Conservation (phyloP, 352 stramenopile genomes). For the Phytophthora pisi region DNA sequence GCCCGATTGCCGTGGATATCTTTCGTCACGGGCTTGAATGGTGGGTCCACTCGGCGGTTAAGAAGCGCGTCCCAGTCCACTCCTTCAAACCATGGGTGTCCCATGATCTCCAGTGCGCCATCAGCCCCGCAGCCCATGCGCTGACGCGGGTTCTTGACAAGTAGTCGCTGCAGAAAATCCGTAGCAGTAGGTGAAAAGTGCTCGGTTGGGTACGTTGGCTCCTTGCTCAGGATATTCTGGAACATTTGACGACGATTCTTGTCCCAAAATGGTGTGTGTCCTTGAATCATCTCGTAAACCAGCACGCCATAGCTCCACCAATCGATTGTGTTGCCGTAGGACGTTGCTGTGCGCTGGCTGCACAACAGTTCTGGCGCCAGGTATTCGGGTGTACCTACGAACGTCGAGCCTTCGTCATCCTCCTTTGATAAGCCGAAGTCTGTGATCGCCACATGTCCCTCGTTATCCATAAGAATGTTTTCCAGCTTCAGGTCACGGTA, state of each 20-base stretch:
- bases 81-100: conserved; percentile 78
- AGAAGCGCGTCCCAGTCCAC: conserved; percentile 83
- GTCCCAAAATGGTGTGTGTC: conserved; percentile 85
- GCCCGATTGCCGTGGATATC: conserved; percentile 35
- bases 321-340: conserved; percentile 88
- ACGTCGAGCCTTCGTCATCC: conserved; percentile 84
- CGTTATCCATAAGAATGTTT: conserved; percentile 89
- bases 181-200: conserved; percentile 71
- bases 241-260: conserved; percentile 89
- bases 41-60: conserved; percentile 65
- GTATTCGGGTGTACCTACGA: conserved; percentile 86
- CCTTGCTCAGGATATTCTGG: conserved; percentile 83
- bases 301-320: conserved; percentile 90
- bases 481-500: conserved; percentile 91
- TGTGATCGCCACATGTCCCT: conserved; percentile 85
- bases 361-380: conserved; percentile 80
- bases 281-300: conserved; percentile 90
- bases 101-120: conserved; percentile 81
- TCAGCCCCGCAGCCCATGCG: conserved; percentile 69
- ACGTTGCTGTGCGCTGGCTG: conserved; percentile 70
- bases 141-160: conserved; percentile 75
- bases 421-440: conserved; percentile 91
- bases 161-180: conserved; percentile 69
- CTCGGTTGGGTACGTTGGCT: conserved; percentile 59
- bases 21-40: conserved; percentile 67